phyloP scores from a whole-genome alignment of 306 rosid genomes.

The Castanea sativa region DNA sequence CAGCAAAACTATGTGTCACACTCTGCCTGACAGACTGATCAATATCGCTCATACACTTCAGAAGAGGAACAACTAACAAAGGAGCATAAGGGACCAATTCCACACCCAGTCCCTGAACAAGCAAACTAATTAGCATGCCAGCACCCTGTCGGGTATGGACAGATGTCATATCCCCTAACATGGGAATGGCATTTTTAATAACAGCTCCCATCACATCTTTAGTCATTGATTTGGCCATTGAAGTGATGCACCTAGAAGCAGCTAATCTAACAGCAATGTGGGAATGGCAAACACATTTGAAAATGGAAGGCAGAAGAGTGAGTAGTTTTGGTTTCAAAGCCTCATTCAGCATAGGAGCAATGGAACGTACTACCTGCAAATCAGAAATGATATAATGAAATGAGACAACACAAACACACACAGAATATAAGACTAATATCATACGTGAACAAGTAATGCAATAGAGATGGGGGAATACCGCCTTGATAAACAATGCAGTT shows the following conservation, averaged over 20 bases:
- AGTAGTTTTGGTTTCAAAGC: conserved; percentile 77
- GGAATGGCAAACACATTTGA: conserved; percentile 70
- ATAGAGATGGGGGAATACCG: neutral
- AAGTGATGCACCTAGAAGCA: conserved; percentile 91
- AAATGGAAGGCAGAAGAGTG: conserved; percentile 84
- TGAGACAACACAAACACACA: too few species aligned
- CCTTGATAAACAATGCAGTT: neutral
- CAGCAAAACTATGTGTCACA: conserved; percentile 98
- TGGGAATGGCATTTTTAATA: conserved; percentile 76
- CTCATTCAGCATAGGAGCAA: conserved; percentile 72
- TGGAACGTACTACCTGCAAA: conserved; percentile 81
- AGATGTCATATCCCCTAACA: conserved; percentile 81
- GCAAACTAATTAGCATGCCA: conserved; percentile 92
- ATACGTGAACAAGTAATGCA: neutral
- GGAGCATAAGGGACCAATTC: conserved; percentile 92
- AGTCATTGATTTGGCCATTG: conserved; percentile 92
- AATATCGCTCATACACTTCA: conserved; percentile 93
- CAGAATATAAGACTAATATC: neutral
- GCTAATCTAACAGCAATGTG: conserved; percentile 97
- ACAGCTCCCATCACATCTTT: conserved; percentile 80
- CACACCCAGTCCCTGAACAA: conserved; percentile 88
- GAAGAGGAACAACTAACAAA: conserved; percentile 91
- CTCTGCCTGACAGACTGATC: conserved; percentile 95
- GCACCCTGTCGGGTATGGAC: conserved; percentile 95
- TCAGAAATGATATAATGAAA: neutral